phyloP scores from a whole-genome alignment of 202 grass and related monocot genomes.

The Setaria italica region DNA sequence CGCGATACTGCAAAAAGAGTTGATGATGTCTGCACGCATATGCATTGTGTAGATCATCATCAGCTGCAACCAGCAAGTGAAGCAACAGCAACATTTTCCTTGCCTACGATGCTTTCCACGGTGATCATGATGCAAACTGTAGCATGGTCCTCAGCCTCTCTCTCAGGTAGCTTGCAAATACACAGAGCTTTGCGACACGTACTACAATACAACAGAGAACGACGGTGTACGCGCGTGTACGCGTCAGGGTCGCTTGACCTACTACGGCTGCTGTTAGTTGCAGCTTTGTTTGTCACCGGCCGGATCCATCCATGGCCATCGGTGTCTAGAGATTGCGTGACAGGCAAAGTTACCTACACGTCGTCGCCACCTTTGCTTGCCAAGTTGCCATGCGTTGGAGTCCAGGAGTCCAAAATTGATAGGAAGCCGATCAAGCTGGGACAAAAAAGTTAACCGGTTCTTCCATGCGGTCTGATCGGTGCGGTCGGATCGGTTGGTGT shows the following conservation, averaged over 20 bases:
- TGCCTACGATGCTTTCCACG: background rate
- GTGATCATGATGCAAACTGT: background rate
- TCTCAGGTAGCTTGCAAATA: background rate
- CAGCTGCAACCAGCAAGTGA: background rate
- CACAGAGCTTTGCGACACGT: background rate
- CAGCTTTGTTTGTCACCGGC: background rate
- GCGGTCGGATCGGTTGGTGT: no score
- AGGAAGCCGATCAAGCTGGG: no score
- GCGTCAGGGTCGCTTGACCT: slow-evolving; percentile 27
- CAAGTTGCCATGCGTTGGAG: slow-evolving; percentile 4
- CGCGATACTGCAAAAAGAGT: background rate
- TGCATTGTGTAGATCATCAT: background rate
- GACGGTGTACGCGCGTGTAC: background rate
- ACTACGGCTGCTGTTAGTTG: background rate
- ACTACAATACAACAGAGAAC: no score
- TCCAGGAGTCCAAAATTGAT: no score
- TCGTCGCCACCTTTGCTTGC: slow-evolving; percentile 45
- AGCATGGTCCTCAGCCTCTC: background rate
- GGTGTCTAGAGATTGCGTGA: slow-evolving; percentile 43
- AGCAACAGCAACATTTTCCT: background rate
- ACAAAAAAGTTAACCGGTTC: no score
- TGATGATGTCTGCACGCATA: background rate
- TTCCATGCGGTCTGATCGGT: no score
- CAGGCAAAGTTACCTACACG: slow-evolving; percentile 29
- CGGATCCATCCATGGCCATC: background rate